Percentiles rank a stretch among this genome's conserved stretches.
Conservation (phyloP, 441 rosid species). For the Adansonia madagascariensis region DNA sequence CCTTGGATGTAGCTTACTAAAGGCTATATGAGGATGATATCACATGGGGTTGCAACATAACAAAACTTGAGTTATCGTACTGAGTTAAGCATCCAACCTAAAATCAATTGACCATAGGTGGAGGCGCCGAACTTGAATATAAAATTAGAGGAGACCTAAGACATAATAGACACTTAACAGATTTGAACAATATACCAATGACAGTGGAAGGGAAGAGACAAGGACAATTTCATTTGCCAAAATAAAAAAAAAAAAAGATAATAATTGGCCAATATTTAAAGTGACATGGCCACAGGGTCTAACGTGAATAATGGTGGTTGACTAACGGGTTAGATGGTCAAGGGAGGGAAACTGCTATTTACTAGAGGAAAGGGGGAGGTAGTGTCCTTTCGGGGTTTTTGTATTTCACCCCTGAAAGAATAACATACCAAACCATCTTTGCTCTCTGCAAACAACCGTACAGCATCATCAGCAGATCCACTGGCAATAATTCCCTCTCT, state of each 20-base stretch:
- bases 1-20: too few species aligned
- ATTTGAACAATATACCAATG: not conserved
- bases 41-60: too few species aligned
- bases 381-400: too few species aligned
- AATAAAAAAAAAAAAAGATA: too few species aligned
- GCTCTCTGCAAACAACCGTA: slow-evolving; percentile 67
- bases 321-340: not conserved
- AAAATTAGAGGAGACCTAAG: not conserved
- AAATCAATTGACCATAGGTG: not conserved
- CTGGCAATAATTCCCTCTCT: slow-evolving; percentile 90
- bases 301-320: not conserved
- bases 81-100: not conserved
- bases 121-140: not conserved
- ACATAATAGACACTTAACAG: too few species aligned
- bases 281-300: not conserved
- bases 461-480: slow-evolving; percentile 96
- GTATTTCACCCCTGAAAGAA: slow-evolving; percentile 13
- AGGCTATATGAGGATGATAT: too few species aligned
- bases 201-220: not conserved
- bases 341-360: not conserved
- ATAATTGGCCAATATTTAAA: not conserved
- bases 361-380: too few species aligned
- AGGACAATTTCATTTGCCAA: not conserved
- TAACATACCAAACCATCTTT: slow-evolving; percentile 56
- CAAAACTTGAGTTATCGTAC: not conserved